Percentiles rank a stretch among this genome's conserved stretches.
phyloP scores from a whole-genome alignment of 352 stramenopile species.

The Globisporangium recalcitrans region DNA sequence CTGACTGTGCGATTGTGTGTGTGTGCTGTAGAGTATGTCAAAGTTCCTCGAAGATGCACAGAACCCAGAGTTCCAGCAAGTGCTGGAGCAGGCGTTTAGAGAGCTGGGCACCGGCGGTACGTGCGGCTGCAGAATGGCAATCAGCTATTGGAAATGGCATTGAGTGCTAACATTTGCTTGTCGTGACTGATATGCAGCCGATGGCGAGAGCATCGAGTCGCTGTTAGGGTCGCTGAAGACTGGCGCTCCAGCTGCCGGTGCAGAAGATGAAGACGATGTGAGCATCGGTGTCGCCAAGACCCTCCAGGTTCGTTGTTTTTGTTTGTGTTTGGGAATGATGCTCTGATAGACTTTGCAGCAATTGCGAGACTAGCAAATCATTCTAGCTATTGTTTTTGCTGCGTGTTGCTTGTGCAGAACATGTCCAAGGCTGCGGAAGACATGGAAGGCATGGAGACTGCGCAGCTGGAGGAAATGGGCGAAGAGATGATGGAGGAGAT shows the following conservation, averaged over 20 bases:
- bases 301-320: conserved; percentile 41
- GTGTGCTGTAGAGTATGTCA: conserved; percentile 58
- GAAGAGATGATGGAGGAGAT: conserved; percentile 96
- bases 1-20: not conserved
- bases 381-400: not conserved
- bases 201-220: conserved; percentile 66
- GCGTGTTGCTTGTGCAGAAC: conserved; percentile 36
- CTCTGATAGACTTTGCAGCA: not conserved
- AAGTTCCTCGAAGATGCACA: conserved; percentile 84
- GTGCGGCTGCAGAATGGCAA: not conserved
- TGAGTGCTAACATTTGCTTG: conserved; percentile 8
- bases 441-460: conserved; percentile 79
- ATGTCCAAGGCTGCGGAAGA: conserved; percentile 86
- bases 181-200: conserved; percentile 22
- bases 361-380: not conserved
- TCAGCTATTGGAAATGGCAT: not conserved
- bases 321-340: conserved; percentile 5
- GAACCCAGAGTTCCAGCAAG: conserved; percentile 83
- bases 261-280: conserved; percentile 62
- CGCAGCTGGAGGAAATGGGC: conserved; percentile 85
- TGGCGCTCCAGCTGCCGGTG: conserved; percentile 2
- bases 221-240: conserved; percentile 55
- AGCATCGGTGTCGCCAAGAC: conserved; percentile 82
- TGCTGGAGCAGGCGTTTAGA: conserved; percentile 84
- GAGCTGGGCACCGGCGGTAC: conserved; percentile 67